Evolutionary conservation across 306 rosid genomes (phyloP), one percentile per base, ranked within the genome.

Genomic region (Luffa acutangula): DNA sequence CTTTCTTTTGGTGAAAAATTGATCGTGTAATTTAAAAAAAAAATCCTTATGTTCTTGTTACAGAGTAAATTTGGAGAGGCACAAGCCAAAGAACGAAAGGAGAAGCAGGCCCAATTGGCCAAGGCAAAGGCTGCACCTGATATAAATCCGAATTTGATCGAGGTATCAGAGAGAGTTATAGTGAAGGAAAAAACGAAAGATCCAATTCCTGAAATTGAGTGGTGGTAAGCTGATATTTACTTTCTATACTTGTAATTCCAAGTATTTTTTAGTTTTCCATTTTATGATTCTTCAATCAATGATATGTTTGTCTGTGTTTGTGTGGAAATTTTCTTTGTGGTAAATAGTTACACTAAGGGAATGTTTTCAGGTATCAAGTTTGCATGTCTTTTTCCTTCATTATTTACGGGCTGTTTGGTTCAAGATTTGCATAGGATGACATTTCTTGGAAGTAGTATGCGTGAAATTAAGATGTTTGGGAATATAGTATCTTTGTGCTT

Each of bases 61-160:
- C 88, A 94, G 98, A 92, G 91, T 85, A 85, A 92, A 88, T 95
- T 91, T 87, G 98, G 98, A 80, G 98, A 95, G 87, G 95, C 97
- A 79, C 98, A 92, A 89, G 98, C 98, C 20, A 94, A 91, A 85
- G 98, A 94, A 90, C 96, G 93, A 72, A 91, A 56, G 87, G 98
- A 91, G 77, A 94, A 94, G 85, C 95, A 85, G 88, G 97, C 97
- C 21, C 98, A 94, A 73, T 80, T 94, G 86, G 97, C 97, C 34
- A 94, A 87, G 88, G 98, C 98, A 80, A 94, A 87, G 88, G 98
- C 97, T 57, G 98, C 97, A 71, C 93, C 97, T 41, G 97, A 94
- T 89, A 91, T 87, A 51, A 94, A 94, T 89, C 98, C 98, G 4
- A 94, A 94, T 86, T 89, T 94, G 84, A 94, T 94, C 64, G 97